phyloP scores from a whole-genome alignment of 2,329 filamentous ascomycete species.

The Calonectria pteridis region DNA sequence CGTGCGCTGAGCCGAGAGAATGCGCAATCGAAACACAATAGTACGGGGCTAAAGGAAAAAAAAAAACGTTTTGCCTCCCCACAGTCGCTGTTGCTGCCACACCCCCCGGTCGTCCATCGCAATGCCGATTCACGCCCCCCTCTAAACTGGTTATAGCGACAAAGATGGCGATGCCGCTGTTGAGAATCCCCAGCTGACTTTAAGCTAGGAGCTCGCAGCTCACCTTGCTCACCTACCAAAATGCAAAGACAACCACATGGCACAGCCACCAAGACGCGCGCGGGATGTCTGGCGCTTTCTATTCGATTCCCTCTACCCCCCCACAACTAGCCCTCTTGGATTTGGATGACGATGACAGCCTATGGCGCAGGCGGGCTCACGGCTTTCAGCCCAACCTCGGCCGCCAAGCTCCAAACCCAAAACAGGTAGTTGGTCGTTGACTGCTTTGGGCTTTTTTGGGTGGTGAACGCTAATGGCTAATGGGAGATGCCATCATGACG shows the following conservation, averaged over 20 bases:
- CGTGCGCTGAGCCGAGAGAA: constrained; percentile 12
- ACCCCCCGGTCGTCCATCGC: not conserved
- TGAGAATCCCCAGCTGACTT: constrained; percentile 20
- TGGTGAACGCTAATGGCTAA: not conserved
- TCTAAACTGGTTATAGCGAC: constrained; percentile 2
- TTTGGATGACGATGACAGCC: not conserved
- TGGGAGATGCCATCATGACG: constrained; percentile 15
- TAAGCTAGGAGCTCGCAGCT: constrained; percentile 10
- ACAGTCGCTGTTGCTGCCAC: not conserved
- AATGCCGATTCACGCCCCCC: not conserved
- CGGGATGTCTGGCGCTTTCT: constrained; percentile 23
- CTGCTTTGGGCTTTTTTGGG: constrained; percentile 3
- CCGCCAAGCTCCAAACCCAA: constrained; percentile 20
- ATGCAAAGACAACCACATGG: constrained; percentile 20
- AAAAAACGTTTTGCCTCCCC: constrained; percentile 1
- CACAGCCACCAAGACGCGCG: constrained; percentile 33
- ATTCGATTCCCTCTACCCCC: not conserved
- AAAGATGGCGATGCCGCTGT: constrained; percentile 11
- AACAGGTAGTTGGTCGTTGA: not conserved
- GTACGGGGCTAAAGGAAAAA: not conserved
- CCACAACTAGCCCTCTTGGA: not conserved
- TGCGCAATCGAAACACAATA: constrained; percentile 13
- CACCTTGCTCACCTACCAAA: constrained; percentile 15
- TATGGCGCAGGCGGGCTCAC: not conserved
- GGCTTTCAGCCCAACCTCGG: constrained; percentile 10